Evolutionary conservation across 108 stramenopile genomes (phyloP).

Genomic region (Discostella pseudostelligera): DNA sequence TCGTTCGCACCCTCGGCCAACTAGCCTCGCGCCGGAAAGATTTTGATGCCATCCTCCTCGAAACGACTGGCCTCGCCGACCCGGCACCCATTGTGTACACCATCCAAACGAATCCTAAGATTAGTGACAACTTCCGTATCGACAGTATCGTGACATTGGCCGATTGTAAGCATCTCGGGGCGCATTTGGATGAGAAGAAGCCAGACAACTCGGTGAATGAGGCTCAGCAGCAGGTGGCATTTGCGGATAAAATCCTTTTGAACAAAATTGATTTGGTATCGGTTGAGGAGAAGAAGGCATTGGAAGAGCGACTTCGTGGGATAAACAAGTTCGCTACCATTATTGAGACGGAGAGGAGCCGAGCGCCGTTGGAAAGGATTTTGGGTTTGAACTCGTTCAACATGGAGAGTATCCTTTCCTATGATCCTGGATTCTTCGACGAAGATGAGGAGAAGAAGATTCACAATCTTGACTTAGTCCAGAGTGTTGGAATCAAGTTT

Average conservation of each 20-base stretch:
- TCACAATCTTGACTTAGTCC: slow-evolving; percentile 88
- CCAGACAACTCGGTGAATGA: slow-evolving; percentile 89
- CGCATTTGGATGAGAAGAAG: slow-evolving; percentile 91
- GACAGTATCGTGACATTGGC: slow-evolving; percentile 91
- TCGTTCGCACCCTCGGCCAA: slow-evolving; percentile 92
- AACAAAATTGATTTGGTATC: slow-evolving; percentile 96
- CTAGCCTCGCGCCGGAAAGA: slow-evolving; percentile 85
- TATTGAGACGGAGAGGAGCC: slow-evolving; percentile 82
- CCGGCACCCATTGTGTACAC: slow-evolving; percentile 97
- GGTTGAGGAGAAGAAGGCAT: slow-evolving; percentile 76
- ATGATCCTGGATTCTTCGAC: slow-evolving; percentile 88
- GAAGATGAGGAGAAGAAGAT: slow-evolving; percentile 74
- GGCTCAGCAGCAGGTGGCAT: slow-evolving; percentile 95
- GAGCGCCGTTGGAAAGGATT: slow-evolving; percentile 84
- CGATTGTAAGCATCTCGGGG: slow-evolving; percentile 86
- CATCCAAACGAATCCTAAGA: slow-evolving; percentile 90
- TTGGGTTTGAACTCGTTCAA: slow-evolving; percentile 87
- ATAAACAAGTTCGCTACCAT: slow-evolving; percentile 90
- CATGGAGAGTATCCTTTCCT: slow-evolving; percentile 84
- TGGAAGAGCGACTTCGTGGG: slow-evolving; percentile 68
- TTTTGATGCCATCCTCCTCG: slow-evolving; percentile 93
- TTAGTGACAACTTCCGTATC: slow-evolving; percentile 83
- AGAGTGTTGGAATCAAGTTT: slow-evolving; percentile 86
- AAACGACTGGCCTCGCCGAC: slow-evolving; percentile 95
- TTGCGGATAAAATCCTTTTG: slow-evolving; percentile 95